These are phyloP conservation scores for Hyaloscypha bicolor DNA, from an alignment of 495 filamentous ascomycete species.

Conservation along the genomic window DNA sequence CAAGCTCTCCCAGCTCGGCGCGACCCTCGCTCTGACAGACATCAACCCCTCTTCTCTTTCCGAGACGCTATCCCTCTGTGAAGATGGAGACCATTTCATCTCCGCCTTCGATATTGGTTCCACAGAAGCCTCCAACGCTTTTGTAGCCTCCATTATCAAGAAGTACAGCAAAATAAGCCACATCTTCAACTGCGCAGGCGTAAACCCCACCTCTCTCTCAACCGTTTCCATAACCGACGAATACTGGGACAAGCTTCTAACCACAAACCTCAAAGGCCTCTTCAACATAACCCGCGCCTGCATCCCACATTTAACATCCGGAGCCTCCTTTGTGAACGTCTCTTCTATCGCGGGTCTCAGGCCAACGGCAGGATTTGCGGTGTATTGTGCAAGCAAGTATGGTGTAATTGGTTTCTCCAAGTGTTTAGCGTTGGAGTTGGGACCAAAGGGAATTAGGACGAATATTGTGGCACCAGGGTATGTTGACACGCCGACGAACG, in stretches of 20 bases:
- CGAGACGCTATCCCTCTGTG: slow-evolving; percentile 18
- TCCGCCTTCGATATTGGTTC: slow-evolving; percentile 43
- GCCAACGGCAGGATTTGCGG: slow-evolving; percentile 39
- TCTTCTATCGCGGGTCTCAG: slow-evolving; percentile 46
- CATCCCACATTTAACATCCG: slow-evolving; percentile 28
- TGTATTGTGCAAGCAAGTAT: slow-evolving; percentile 58
- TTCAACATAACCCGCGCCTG: slow-evolving; percentile 41
- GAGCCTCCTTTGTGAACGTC: slow-evolving; percentile 40
- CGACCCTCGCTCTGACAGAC: slow-evolving; percentile 47
- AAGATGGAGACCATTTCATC: slow-evolving; percentile 34
- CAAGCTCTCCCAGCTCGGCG: slow-evolving; percentile 45
- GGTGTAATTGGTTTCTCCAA: slow-evolving; percentile 58
- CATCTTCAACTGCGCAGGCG: slow-evolving; percentile 56
- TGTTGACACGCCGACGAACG: slow-evolving; percentile 36
- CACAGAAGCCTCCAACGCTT: slow-evolving; percentile 29
- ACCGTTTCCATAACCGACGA: slow-evolving; percentile 29
- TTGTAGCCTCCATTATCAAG: slow-evolving; percentile 35
- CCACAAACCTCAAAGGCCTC: slow-evolving; percentile 37
- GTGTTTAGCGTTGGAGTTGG: slow-evolving; percentile 57
- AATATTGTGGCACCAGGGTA: slow-evolving; percentile 58
- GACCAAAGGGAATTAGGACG: slow-evolving; percentile 50
- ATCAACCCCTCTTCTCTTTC: slow-evolving; percentile 39
- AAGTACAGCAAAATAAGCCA: slow-evolving; percentile 43
- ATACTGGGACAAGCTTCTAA: slow-evolving; percentile 32
- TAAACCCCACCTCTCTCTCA: slow-evolving; percentile 49